Evolutionary conservation across 805 yeast species (phyloP).

Genomic region (Pichia eremophila): DNA sequence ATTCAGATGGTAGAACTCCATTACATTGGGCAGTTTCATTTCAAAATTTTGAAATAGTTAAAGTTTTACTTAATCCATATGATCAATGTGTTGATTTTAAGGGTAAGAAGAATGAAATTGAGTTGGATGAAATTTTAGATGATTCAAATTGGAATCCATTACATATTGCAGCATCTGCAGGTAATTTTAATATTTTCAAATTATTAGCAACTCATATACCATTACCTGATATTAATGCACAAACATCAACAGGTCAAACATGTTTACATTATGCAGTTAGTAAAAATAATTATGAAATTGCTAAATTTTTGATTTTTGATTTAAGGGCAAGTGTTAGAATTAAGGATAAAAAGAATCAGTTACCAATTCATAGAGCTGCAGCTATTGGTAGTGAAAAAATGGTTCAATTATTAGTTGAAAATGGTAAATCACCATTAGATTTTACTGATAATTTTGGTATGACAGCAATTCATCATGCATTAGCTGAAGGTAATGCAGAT

Average conservation of each 20-base stretch:
- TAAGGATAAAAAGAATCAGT: conserved; percentile 57
- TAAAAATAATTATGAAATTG: conserved; percentile 50
- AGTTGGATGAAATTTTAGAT: conserved; percentile 61
- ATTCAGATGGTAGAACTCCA: conserved; percentile 71
- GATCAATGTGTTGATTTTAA: not conserved
- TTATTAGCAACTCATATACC: conserved; percentile 43
- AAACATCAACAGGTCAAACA: conserved; percentile 60
- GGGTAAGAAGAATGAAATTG: conserved; percentile 25
- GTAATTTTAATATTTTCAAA: conserved; percentile 45
- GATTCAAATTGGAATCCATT: conserved; percentile 83
- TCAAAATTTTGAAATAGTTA: conserved; percentile 43
- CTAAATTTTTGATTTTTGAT: conserved; percentile 39
- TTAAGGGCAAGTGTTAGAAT: conserved; percentile 52
- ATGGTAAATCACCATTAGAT: conserved; percentile 55
- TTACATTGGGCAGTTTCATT: conserved; percentile 83
- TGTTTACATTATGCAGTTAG: conserved; percentile 69
- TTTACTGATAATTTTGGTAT: conserved; percentile 64
- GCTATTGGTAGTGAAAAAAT: conserved; percentile 58
- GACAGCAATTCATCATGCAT: conserved; percentile 84
- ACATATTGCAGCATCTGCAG: conserved; percentile 75
- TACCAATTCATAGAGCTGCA: conserved; percentile 77
- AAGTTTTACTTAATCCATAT: conserved; percentile 27
- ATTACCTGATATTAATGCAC: conserved; percentile 48
- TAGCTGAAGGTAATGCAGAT: conserved; percentile 84
- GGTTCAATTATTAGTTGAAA: conserved; percentile 41